Conservation (phyloP, 139 green algal genomes). For the Astrephomene gubernaculifera region DNA sequence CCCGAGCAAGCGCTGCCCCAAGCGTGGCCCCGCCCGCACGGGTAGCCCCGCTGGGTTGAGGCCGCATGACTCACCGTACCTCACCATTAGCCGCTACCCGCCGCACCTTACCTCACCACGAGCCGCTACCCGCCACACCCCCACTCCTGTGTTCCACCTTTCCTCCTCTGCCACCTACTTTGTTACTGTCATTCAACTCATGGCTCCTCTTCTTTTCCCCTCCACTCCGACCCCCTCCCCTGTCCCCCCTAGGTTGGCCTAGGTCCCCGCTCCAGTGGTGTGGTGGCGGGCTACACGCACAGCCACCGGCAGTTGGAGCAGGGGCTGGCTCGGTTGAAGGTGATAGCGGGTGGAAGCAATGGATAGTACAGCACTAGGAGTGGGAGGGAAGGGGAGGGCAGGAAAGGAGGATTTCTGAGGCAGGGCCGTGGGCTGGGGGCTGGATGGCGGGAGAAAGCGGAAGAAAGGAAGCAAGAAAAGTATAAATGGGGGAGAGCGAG, state of each 20-base stretch:
- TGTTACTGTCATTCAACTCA: neutral
- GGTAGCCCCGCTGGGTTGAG: too few relatives aligned
- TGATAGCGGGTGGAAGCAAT: neutral
- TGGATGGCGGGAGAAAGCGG: too few relatives aligned
- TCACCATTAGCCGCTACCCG: too few relatives aligned
- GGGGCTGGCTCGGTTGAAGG: constrained; percentile 85
- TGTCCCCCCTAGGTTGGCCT: constrained; percentile 58
- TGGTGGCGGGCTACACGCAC: constrained; percentile 91
- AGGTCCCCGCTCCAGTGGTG: constrained; percentile 74
- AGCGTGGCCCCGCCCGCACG: too few relatives aligned
- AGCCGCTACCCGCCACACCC: too few relatives aligned
- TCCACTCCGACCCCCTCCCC: neutral
- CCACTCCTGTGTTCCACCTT: neutral
- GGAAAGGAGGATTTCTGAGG: neutral
- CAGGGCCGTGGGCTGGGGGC: too few relatives aligned
- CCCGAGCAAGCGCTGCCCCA: too few relatives aligned
- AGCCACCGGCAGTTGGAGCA: constrained; percentile 87
- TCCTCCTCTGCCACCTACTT: neutral
- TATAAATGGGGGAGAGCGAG: too few relatives aligned
- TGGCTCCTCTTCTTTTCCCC: neutral
- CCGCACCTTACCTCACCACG: too few relatives aligned
- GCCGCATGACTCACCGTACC: neutral
- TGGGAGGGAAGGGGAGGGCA: too few relatives aligned
- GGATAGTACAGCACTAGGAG: neutral
- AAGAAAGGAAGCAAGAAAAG: too few relatives aligned